A percentile compares a stretch with the other conserved stretches of the same genome.
These are phyloP conservation scores for Wickerhamomyces mucosus DNA, from an alignment of 805 yeast species.

Conservation along the genomic window DNA sequence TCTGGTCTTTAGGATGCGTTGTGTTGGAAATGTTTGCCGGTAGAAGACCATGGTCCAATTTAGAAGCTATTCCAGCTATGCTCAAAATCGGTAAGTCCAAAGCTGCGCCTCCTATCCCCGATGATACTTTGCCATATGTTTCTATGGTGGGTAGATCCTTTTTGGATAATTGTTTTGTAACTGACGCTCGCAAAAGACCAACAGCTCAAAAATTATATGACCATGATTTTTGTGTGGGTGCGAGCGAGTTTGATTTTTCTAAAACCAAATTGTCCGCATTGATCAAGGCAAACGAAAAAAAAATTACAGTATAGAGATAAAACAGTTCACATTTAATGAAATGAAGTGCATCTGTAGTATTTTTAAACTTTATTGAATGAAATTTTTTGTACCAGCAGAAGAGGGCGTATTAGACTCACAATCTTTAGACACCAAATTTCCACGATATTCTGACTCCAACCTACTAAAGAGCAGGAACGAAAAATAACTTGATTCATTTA, in stretches of 20 bases:
- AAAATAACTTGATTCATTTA: conserved; percentile 59
- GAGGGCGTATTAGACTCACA: no score
- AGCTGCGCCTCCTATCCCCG: conserved; percentile 92
- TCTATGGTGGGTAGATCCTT: conserved; percentile 61
- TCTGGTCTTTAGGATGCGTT: conserved; percentile 97
- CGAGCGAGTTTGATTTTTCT: conserved; percentile 37
- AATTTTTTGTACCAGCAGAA: neutral
- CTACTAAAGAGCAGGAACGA: conserved; percentile 26
- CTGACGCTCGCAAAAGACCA: conserved; percentile 79
- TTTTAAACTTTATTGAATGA: no score
- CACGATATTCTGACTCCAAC: conserved; percentile 12
- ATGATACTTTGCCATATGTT: conserved; percentile 63
- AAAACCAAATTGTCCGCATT: conserved; percentile 46
- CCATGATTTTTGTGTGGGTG: conserved; percentile 39
- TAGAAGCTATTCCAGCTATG: conserved; percentile 92
- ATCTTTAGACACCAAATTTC: no score
- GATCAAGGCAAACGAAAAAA: conserved; percentile 35
- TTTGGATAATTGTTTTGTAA: conserved; percentile 62
- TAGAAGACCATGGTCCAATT: conserved; percentile 93
- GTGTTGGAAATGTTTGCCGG: conserved; percentile 98
- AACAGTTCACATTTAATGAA: no score
- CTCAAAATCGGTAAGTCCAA: conserved; percentile 79
- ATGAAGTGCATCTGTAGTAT: no score
- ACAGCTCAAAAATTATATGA: conserved; percentile 61
- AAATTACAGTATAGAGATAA: conserved; percentile 9